Percentiles rank a stretch among this genome's conserved stretches.
Evolutionary conservation across 177 flowering plant species (phyloP).

Genomic region (Vitis hybrid): DNA sequence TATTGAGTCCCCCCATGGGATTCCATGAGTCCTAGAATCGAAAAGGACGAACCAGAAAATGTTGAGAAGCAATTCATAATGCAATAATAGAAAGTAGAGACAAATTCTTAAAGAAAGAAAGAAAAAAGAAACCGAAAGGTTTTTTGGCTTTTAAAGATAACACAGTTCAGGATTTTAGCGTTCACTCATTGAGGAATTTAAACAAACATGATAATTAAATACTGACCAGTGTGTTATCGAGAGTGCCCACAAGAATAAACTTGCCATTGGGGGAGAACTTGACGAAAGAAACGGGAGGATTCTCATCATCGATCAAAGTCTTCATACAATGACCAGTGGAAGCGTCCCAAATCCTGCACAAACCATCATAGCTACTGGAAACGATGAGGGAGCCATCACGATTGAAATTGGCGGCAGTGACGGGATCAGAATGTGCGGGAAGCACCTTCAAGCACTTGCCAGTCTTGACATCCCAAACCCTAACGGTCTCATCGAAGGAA

Average conservation of each 20-base stretch:
- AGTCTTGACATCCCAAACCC: constrained; percentile 91
- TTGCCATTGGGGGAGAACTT: constrained; percentile 95
- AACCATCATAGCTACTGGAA: constrained; percentile 90
- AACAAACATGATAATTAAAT: background rate
- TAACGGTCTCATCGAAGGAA: constrained; percentile 93
- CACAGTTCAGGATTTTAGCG: too few species aligned
- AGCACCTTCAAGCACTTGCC: constrained; percentile 93
- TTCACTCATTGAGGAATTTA: background rate
- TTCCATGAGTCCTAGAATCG: too few species aligned
- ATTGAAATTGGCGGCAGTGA: constrained; percentile 80
- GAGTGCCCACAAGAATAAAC: constrained; percentile 87
- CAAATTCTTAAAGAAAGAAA: too few species aligned
- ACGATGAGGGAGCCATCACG: constrained; percentile 79
- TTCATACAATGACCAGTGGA: constrained; percentile 94
- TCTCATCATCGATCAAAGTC: constrained; percentile 94
- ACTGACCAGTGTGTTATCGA: constrained; percentile 85
- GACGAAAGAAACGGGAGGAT: constrained; percentile 91
- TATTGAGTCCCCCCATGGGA: too few species aligned
- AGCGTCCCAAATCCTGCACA: constrained; percentile 96
- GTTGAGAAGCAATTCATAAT: too few species aligned
- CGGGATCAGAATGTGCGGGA: constrained; percentile 98
- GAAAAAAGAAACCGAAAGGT: too few species aligned
- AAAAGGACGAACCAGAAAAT: too few species aligned
- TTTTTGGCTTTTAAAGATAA: too few species aligned
- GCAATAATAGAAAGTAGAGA: too few species aligned